Evolutionary conservation across 2,329 filamentous ascomycete genomes (phyloP).

Genomic region (Pseudogymnoascus sp.): DNA sequence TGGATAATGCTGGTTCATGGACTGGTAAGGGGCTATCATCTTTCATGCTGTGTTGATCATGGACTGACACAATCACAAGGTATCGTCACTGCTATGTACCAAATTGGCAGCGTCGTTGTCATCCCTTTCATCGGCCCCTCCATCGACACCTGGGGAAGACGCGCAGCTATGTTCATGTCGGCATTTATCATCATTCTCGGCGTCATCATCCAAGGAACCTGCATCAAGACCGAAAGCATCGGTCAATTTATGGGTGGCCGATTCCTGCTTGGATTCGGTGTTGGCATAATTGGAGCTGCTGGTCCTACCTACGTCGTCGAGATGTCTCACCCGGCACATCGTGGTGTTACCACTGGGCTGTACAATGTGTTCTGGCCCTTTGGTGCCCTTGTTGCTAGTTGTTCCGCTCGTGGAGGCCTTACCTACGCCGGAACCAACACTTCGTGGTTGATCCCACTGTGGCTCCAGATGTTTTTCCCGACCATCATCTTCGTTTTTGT

Average conservation of each 20-base stretch:
- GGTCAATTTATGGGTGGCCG: conserved; percentile 46
- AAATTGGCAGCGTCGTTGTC: conserved; percentile 36
- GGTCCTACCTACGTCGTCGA: conserved; percentile 54
- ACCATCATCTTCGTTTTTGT: conserved; percentile 38
- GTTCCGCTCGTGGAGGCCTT: conserved; percentile 40
- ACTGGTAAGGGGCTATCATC: conserved; percentile 24
- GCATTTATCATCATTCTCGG: conserved; percentile 41
- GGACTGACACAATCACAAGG: conserved; percentile 20
- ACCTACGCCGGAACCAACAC: conserved; percentile 29
- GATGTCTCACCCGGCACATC: conserved; percentile 51
- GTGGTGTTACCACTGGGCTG: conserved; percentile 50
- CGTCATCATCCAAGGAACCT: conserved; percentile 38
- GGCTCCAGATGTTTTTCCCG: conserved; percentile 38
- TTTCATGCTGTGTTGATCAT: background rate
- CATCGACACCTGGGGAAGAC: conserved; percentile 37
- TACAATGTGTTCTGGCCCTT: conserved; percentile 35
- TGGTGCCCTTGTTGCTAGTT: conserved; percentile 31
- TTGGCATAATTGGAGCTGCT: conserved; percentile 47
- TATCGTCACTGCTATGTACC: conserved; percentile 42
- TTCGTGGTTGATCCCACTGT: conserved; percentile 45
- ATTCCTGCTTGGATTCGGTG: conserved; percentile 46
- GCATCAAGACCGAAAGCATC: conserved; percentile 30
- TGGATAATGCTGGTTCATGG: conserved; percentile 37
- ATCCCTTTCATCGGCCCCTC: conserved; percentile 36
- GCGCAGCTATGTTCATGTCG: conserved; percentile 47